Evolutionary conservation across 2,329 filamentous ascomycete genomes (phyloP).

Genomic region (Neofusicoccum kwambonambiense): DNA sequence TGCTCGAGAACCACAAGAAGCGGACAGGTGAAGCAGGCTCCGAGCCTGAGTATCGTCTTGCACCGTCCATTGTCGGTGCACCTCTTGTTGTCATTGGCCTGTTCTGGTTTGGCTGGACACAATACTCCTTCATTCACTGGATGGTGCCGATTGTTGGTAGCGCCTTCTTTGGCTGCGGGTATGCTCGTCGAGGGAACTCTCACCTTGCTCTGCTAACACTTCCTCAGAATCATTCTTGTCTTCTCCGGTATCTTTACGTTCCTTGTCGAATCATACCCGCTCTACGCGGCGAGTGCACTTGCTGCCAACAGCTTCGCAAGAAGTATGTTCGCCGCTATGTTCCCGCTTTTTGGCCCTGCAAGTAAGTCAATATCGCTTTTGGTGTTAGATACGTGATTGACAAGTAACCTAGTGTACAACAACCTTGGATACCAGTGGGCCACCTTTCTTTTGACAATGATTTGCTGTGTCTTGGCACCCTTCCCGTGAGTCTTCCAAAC

Average conservation of each 20-base stretch:
- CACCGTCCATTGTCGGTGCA: slow-evolving; percentile 65
- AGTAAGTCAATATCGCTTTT: slow-evolving; percentile 45
- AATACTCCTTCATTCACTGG: slow-evolving; percentile 50
- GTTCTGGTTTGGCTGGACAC: slow-evolving; percentile 84
- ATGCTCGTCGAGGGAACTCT: too few relatives aligned
- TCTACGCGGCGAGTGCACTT: slow-evolving; percentile 51
- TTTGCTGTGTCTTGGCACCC: slow-evolving; percentile 50
- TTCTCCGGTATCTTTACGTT: slow-evolving; percentile 89
- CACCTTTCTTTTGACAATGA: slow-evolving; percentile 46
- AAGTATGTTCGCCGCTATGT: slow-evolving; percentile 48
- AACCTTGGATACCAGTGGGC: slow-evolving; percentile 53
- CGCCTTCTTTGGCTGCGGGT: too few relatives aligned
- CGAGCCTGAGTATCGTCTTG: slow-evolving; percentile 85
- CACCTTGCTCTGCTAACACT: slow-evolving; percentile 31
- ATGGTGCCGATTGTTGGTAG: too few relatives aligned
- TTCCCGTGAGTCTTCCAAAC: slow-evolving; percentile 20
- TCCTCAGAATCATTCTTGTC: slow-evolving; percentile 69
- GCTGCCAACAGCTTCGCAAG: slow-evolving; percentile 52
- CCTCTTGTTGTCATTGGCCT: slow-evolving; percentile 76
- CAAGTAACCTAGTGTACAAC: slow-evolving; percentile 23
- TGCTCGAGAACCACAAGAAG: slow-evolving; percentile 55
- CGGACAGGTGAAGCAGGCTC: slow-evolving; percentile 57
- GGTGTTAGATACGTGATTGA: slow-evolving; percentile 17
- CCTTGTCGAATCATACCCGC: slow-evolving; percentile 62
- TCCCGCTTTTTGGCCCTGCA: slow-evolving; percentile 50